Conservation (phyloP, 139 green algal species). For the Haematococcus sp. region DNA sequence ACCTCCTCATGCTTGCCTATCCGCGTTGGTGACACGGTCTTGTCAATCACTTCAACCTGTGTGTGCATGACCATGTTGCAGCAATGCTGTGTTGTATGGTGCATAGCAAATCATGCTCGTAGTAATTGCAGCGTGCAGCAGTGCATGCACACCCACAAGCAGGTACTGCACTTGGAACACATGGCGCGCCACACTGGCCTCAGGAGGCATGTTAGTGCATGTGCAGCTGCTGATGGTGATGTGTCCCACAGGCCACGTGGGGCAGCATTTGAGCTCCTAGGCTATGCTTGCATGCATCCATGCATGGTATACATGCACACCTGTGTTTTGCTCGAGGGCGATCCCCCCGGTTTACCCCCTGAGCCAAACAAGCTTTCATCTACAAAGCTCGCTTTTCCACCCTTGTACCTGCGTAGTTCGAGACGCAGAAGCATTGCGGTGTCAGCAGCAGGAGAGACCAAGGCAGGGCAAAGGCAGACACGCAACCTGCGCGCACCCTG, state of each 20-base stretch:
- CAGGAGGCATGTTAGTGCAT: too few relatives aligned
- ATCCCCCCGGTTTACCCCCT: too few relatives aligned
- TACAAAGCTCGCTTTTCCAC: constrained; percentile 31
- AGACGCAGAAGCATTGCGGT: neutral
- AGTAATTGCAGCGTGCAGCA: neutral
- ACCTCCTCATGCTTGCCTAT: constrained; percentile 26
- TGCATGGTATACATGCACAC: neutral
- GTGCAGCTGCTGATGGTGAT: too few relatives aligned
- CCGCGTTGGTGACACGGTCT: constrained; percentile 4
- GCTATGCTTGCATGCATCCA: neutral
- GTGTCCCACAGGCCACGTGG: too few relatives aligned
- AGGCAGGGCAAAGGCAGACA: neutral
- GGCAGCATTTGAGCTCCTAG: too few relatives aligned
- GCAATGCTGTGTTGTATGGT: too few relatives aligned
- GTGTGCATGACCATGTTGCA: too few relatives aligned
- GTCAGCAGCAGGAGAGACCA: neutral
- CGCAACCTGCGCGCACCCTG: neutral
- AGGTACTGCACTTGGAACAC: too few relatives aligned
- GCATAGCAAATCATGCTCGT: too few relatives aligned
- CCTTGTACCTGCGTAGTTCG: constrained; percentile 8
- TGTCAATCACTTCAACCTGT: constrained; percentile 5
- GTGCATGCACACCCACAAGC: too few relatives aligned
- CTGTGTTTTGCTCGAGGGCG: neutral
- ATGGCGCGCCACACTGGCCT: too few relatives aligned
- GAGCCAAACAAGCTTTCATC: constrained; percentile 40